These are phyloP conservation scores for Phytophthora sojae DNA, from an alignment of 352 stramenopile species.

Conservation along the genomic window DNA sequence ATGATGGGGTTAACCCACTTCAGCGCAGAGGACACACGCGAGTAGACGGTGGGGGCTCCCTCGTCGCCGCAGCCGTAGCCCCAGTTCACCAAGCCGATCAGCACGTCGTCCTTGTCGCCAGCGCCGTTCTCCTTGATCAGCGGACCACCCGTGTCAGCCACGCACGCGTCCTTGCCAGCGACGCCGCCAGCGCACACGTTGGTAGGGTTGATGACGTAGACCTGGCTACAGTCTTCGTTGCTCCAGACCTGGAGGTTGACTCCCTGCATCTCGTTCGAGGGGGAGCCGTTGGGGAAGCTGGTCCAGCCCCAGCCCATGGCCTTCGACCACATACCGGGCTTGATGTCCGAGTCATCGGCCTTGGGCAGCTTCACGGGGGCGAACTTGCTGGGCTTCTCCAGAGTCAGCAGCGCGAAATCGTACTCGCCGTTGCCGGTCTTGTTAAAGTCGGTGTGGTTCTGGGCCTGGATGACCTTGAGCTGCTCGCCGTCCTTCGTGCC, in stretches of 20 bases:
- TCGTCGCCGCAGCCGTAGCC: constrained; percentile 46
- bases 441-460: constrained; percentile 15
- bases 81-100: constrained; percentile 60
- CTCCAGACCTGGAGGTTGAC: constrained; percentile 44
- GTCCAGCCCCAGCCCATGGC: constrained; percentile 42
- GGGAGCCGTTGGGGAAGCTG: constrained; percentile 25
- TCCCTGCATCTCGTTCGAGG: constrained; percentile 34
- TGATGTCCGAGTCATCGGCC: constrained; percentile 34
- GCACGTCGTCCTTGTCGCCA: constrained; percentile 23
- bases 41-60: constrained; percentile 55
- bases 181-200: constrained; percentile 56
- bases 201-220: constrained; percentile 31
- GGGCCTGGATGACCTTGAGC: constrained; percentile 16
- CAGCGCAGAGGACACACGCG: constrained; percentile 47
- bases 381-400: constrained; percentile 40
- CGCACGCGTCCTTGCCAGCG: constrained; percentile 44
- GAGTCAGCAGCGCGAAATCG: constrained; percentile 51
- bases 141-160: constrained; percentile 57
- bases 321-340: constrained; percentile 34
- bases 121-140: constrained; percentile 34
- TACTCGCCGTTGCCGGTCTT: constrained; percentile 6
- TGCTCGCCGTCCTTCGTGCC: constrained; percentile 29
- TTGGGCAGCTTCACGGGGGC: constrained; percentile 37
- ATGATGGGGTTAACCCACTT: constrained; percentile 45
- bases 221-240: constrained; percentile 37